phyloP scores from a whole-genome alignment of 345 rosid genomes.

The Eucalyptus tenuipes region DNA sequence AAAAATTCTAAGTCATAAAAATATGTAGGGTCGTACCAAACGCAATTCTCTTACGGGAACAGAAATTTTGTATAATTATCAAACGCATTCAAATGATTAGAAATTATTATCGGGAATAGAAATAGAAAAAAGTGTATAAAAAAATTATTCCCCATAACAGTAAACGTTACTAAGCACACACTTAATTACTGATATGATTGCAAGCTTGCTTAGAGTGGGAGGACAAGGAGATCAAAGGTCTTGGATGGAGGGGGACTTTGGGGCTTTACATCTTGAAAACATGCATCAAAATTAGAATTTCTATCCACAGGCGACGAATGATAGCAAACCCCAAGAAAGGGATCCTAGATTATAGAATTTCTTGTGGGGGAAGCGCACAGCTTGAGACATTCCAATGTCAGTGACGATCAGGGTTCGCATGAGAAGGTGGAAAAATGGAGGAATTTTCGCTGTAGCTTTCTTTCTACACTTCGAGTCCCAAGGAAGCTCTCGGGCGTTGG shows the following conservation, averaged over 20 bases:
- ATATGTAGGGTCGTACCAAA: no score
- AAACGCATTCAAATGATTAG: no score
- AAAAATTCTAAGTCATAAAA: no score
- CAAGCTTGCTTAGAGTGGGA: background rate
- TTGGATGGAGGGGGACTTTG: background rate
- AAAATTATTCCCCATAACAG: no score
- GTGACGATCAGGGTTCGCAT: background rate
- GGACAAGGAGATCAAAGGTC: background rate
- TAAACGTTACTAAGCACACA: no score
- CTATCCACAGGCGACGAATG: background rate
- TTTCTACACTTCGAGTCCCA: background rate
- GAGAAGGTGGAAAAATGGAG: background rate
- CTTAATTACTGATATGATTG: background rate
- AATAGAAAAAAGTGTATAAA: no score
- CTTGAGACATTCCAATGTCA: background rate
- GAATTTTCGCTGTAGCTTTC: background rate
- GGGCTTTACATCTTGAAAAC: background rate
- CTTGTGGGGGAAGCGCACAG: background rate
- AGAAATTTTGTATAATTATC: no score
- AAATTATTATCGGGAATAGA: no score
- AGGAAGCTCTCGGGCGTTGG: background rate
- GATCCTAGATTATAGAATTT: background rate
- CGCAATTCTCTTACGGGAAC: fast-evolving
- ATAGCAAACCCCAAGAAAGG: background rate
- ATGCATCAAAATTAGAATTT: background rate